Conservation (phyloP, 1,284 basidiomycete species). For the Phenoliferia sp. region DNA sequence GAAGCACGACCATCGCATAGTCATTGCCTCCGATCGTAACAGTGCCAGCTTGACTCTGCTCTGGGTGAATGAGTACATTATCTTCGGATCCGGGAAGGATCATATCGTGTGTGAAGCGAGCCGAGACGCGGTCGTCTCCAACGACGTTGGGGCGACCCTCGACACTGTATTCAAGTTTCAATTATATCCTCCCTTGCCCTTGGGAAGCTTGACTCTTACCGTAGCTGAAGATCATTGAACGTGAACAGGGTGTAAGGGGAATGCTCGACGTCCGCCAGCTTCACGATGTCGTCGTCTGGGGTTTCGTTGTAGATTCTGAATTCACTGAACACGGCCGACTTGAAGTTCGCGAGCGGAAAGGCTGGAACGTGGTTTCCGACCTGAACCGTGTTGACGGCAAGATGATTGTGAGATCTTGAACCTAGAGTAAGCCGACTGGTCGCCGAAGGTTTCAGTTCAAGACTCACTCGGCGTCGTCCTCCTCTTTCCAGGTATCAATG, state of each 20-base stretch:
- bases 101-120: neutral
- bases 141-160: neutral
- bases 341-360: neutral
- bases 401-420: no score
- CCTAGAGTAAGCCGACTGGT: no score
- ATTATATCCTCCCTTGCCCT: no score
- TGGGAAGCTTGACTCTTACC: no score
- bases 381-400: no score
- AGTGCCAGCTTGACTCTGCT: neutral
- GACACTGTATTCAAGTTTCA: neutral
- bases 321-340: neutral
- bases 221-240: neutral
- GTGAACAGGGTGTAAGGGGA: neutral
- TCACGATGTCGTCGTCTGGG: neutral
- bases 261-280: neutral
- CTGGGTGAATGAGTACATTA: neutral
- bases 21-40: neutral
- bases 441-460: no score
- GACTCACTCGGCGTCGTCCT: no score
- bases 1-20: neutral
- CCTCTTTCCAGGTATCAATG: no score
- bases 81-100: neutral
- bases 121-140: neutral
- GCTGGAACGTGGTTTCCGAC: neutral
- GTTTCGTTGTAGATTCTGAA: neutral